Evolutionary conservation across 345 rosid genomes (phyloP), one percentile per base, ranked within the genome.

Genomic region (Geranium rotundifolium): DNA sequence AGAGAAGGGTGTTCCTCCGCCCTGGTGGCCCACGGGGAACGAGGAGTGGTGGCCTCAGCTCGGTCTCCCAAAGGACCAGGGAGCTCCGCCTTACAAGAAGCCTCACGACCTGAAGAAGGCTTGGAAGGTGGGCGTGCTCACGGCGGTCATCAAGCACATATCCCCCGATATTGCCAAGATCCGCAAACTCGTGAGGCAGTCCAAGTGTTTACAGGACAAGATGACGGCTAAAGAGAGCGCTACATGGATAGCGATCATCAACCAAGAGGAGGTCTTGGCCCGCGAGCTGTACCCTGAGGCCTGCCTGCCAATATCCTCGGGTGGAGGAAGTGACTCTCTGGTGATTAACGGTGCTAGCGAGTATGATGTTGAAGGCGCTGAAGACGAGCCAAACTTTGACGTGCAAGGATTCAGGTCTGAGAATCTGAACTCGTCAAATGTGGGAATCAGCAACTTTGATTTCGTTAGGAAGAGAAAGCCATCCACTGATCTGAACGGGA

Each of bases 61-160:
- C 67, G 80, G 90, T 37, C 69, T 92, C 72, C 83, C 88, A 0
- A 82, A 80, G 61, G 88, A 80, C 10, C 86, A 71, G 54, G 80
- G 87, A n/a, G 69, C 95, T 59, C 98, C 96, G 4, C 97, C 97
- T 62, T 92, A 92, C 78, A 92, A 86, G 90, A 92, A 92, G 78
- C 98, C 97, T 71, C 98, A 90, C 67, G 98, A 90, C 70, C 80
- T 92, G 77, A 92, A 92, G 80, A 92, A 92, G 79, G 76, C 91
- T 0, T 89, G 97, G 98, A 92, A 92, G 69, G 95, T 89, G 30
- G 96, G 98, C 34, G 87, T 92, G 29, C 77, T 92, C 58, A 83
- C 91, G 0, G 90, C 90, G 4, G 85, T 92, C 6, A 86, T 92
- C 46, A 89, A 85, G 75, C 97, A 92, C 60, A 85, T 92, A 88